Evolutionary conservation across 805 yeast species (phyloP).

Genomic region (Candida verbasci): DNA sequence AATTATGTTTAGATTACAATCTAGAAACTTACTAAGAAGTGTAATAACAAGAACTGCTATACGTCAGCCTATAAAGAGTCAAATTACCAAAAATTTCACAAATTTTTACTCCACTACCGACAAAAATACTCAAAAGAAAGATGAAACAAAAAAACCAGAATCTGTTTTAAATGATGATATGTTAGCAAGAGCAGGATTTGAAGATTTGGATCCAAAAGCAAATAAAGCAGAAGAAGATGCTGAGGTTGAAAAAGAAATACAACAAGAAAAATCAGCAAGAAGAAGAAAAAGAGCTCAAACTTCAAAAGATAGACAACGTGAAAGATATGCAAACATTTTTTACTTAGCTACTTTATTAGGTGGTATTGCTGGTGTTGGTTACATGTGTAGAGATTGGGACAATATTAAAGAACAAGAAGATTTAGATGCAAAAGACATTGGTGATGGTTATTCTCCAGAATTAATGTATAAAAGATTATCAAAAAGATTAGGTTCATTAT

Average conservation of each 20-base stretch:
- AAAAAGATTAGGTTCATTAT: conserved; percentile 68
- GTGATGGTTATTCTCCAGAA: conserved; percentile 63
- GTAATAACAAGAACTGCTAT: background rate
- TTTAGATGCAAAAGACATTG: conserved; percentile 49
- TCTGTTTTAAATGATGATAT: conserved; percentile 71
- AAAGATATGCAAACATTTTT: conserved; percentile 70
- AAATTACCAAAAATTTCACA: background rate
- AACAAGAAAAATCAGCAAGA: conserved; percentile 14
- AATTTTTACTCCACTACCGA: conserved; percentile 7
- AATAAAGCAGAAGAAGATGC: conserved; percentile 7
- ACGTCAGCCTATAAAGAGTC: too few species aligned
- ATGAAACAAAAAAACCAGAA: conserved; percentile 6
- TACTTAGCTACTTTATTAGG: conserved; percentile 58
- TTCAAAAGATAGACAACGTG: conserved; percentile 77
- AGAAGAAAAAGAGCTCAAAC: conserved; percentile 54
- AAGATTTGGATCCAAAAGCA: conserved; percentile 27
- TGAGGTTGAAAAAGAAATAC: conserved; percentile 9
- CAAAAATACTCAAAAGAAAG: conserved; percentile 16
- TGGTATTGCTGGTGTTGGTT: conserved; percentile 51
- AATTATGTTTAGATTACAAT: conserved; percentile 9
- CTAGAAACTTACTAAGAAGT: conserved; percentile 5
- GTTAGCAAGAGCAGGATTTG: conserved; percentile 80
- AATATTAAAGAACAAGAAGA: conserved; percentile 58
- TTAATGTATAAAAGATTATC: conserved; percentile 65
- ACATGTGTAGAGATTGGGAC: conserved; percentile 83